Percentiles rank a stretch among this genome's conserved stretches.
phyloP scores from a whole-genome alignment of 805 yeast genomes.

The Candida glaebosa region DNA sequence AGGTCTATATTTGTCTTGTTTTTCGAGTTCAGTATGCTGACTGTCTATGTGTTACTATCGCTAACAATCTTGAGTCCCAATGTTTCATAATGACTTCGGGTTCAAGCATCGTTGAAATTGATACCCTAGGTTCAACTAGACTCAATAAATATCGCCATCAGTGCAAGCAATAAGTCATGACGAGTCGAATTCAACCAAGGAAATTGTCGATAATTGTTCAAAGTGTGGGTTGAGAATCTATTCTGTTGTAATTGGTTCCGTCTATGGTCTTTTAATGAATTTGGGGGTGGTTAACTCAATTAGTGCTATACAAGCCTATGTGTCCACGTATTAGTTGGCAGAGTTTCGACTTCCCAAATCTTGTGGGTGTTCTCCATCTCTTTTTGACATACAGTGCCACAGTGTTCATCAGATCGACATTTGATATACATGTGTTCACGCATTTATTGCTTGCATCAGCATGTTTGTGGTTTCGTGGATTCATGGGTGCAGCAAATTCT shows the following conservation, averaged over 20 bases:
- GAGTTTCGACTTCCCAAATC: constrained; percentile 43
- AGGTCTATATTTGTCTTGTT: no score
- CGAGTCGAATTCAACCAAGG: no score
- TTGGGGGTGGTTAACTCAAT: constrained; percentile 57
- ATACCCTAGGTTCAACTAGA: no score
- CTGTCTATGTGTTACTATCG: no score
- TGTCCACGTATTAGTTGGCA: constrained; percentile 51
- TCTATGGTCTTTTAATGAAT: constrained; percentile 50
- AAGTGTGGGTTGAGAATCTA: constrained; percentile 63
- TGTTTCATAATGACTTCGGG: no score
- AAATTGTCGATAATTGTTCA: constrained; percentile 41
- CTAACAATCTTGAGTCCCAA: no score
- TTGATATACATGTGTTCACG: constrained; percentile 59
- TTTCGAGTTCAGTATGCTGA: no score
- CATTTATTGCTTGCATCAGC: constrained; percentile 42
- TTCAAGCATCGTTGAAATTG: no score
- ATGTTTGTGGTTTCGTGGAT: constrained; percentile 41
- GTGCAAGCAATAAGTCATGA: no score
- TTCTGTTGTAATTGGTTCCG: constrained; percentile 54
- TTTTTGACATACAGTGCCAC: constrained; percentile 47
- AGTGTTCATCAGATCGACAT: constrained; percentile 54
- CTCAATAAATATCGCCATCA: no score
- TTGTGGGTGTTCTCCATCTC: constrained; percentile 66
- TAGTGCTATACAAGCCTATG: constrained; percentile 62
- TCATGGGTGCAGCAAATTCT: constrained; percentile 57